Evolutionary conservation across 768 basidiomycete species (phyloP), one percentile per base, ranked within the genome.

Genomic region (Suillus placidus): DNA sequence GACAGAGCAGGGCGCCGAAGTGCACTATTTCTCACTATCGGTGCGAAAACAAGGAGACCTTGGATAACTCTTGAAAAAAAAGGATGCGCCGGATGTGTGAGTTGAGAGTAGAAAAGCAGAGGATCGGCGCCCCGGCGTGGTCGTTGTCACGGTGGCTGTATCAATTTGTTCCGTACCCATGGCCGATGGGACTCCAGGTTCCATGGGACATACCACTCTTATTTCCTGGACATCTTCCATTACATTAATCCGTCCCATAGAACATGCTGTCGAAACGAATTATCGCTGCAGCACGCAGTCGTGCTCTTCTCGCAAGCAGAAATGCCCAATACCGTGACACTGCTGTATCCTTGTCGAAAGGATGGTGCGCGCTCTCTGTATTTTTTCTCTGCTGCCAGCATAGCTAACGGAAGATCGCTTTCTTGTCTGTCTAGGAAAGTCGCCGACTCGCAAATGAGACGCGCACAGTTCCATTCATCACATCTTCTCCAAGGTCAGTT

Each of bases 261-360:
- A 55, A 61, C 32, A 92, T 92, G 90, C 83, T 91, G 42, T 91
- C 91, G 71, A 86, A 87, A 83, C 88, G 82, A 67, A 82, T 91
- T 67, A 80, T 91, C 65, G 83, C 86, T 65, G 78, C 88, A 64
- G 89, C 90, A 67, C 87, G 88, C 63, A 82, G 85, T 69, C 87
- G 87, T 67, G 82, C 81, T 65, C 74, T 87, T 20, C 69, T 84
- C 66, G 80, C 80, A 70, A 68, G 77, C 47, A 77, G 73, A 68
- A 74, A 76, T 63, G 64, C 73, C 30, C 79, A 77, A 40, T 32
- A 20, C 6, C 32, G 34, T n/a, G 58, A 45, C 42, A 66, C 73
- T 49, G 73, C 77, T 64, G 71, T 79, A 26, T 68, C 76, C 45
- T 70, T 84, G 71, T 76, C 83, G 57, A 80, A 79, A 72, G 81